phyloP scores from a whole-genome alignment of 2,329 filamentous ascomycete species.

The Conoideocrella luteorostrata region DNA sequence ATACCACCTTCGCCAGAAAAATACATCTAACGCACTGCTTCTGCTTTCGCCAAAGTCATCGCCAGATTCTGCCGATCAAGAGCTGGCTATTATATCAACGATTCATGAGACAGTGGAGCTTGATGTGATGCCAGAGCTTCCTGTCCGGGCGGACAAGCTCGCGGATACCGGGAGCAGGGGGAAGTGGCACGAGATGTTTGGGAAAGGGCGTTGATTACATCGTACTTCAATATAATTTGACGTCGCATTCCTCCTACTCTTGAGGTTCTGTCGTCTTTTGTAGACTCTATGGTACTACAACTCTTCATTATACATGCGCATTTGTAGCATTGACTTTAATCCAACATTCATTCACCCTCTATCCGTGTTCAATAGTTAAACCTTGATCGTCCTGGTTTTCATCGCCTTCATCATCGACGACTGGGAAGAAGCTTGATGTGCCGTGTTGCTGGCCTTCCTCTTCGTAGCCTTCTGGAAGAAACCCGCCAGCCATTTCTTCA shows the following conservation, averaged over 20 bases:
- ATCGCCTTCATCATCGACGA: conserved; percentile 36
- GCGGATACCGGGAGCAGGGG: conserved; percentile 32
- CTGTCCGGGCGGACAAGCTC: conserved; percentile 21
- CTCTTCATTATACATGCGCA: no score
- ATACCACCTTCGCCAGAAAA: conserved; percentile 58
- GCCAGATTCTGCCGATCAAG: conserved; percentile 19
- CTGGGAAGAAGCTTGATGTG: conserved; percentile 43
- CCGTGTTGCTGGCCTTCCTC: conserved; percentile 34
- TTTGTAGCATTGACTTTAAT: background rate
- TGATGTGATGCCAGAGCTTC: conserved; percentile 33
- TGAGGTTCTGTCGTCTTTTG: no score
- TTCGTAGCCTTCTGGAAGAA: conserved; percentile 51
- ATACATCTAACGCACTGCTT: conserved; percentile 61
- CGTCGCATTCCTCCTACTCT: no score
- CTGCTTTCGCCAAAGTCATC: conserved; percentile 35
- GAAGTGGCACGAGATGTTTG: conserved; percentile 58
- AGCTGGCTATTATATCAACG: conserved; percentile 45
- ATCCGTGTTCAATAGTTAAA: conserved; percentile 26
- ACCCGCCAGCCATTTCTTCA: conserved; percentile 54
- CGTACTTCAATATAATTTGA: no score
- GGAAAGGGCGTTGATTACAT: conserved; percentile 33
- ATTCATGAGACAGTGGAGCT: conserved; percentile 59
- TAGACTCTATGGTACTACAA: no score
- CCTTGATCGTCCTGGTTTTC: conserved; percentile 27
- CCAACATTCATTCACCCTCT: background rate